A percentile compares a stretch with the other conserved stretches of the same genome.
Conservation (phyloP, 2,329 filamentous ascomycete species). For the Trichophyton benhamiae region DNA sequence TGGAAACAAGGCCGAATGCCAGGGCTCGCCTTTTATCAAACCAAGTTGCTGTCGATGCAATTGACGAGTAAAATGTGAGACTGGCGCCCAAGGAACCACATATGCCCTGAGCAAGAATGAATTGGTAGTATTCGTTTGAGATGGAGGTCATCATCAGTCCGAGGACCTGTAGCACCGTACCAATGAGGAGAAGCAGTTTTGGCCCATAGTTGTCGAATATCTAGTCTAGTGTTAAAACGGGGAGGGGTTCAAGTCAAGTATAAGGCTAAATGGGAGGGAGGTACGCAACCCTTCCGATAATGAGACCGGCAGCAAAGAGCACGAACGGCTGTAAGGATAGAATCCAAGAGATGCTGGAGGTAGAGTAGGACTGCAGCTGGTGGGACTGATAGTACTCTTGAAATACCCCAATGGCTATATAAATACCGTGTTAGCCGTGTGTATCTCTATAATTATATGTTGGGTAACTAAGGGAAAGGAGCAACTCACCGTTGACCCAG, state of each 20-base stretch:
- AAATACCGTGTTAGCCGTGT: slow-evolving; percentile 1
- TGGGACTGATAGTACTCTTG: slow-evolving; percentile 46
- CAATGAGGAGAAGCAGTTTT: slow-evolving; percentile 39
- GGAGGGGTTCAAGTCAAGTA: background rate
- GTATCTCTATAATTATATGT: background rate
- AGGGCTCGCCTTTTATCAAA: slow-evolving; percentile 42
- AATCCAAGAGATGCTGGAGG: slow-evolving; percentile 50
- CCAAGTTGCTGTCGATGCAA: slow-evolving; percentile 37
- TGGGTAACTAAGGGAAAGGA: background rate
- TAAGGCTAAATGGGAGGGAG: background rate
- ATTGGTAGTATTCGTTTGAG: slow-evolving; percentile 44
- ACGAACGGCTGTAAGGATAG: slow-evolving; percentile 45
- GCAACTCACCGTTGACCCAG: slow-evolving; percentile 36
- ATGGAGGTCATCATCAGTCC: slow-evolving; percentile 48
- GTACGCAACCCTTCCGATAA: background rate
- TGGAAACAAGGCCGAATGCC: slow-evolving; percentile 43
- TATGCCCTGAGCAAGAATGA: slow-evolving; percentile 44
- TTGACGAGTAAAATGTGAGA: slow-evolving; percentile 37
- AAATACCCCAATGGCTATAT: slow-evolving; percentile 39
- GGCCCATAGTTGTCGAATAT: slow-evolving; percentile 54
- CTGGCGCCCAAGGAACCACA: slow-evolving; percentile 42
- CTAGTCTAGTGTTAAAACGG: slow-evolving; percentile 33
- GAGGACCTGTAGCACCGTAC: slow-evolving; percentile 44
- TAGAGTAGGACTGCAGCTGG: slow-evolving; percentile 38
- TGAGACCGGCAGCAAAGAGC: slow-evolving; percentile 37